Conservation (phyloP, 768 basidiomycete species). For the Xerocomus spinulosus region DNA sequence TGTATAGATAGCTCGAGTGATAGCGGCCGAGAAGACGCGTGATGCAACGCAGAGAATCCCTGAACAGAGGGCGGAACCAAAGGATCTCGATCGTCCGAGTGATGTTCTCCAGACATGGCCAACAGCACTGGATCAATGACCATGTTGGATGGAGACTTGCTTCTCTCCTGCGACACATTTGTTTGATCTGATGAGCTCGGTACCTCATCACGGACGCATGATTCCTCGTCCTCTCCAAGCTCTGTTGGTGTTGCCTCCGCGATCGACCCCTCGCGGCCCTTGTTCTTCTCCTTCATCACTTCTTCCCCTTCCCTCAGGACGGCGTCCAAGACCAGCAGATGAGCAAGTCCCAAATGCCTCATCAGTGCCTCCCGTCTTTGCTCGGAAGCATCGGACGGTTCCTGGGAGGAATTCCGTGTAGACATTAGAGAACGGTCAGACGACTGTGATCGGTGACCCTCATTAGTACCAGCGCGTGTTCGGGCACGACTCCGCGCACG, state of each 20-base stretch:
- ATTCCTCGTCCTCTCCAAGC: constrained; percentile 3
- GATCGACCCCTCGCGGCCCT: constrained; percentile 10
- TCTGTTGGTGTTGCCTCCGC: background rate
- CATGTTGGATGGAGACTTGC: constrained; percentile 4
- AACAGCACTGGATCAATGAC: constrained; percentile 32
- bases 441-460: background rate
- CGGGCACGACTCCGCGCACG: background rate
- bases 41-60: background rate
- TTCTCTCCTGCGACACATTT: background rate
- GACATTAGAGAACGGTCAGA: background rate
- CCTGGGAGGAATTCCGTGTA: background rate
- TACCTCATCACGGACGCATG: background rate
- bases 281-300: constrained; percentile 3
- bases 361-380: constrained; percentile 26
- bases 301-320: constrained; percentile 33
- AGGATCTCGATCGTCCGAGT: too few relatives aligned
- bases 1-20: background rate
- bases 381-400: background rate
- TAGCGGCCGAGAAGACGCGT: background rate
- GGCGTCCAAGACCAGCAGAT: constrained; percentile 34
- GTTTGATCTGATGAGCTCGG: background rate
- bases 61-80: too few relatives aligned
- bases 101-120: constrained; percentile 26
- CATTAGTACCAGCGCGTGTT: background rate
- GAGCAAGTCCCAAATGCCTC: constrained; percentile 23